Evolutionary conservation across 805 yeast species (phyloP).

Genomic region (Torulaspora microellipsoides): DNA sequence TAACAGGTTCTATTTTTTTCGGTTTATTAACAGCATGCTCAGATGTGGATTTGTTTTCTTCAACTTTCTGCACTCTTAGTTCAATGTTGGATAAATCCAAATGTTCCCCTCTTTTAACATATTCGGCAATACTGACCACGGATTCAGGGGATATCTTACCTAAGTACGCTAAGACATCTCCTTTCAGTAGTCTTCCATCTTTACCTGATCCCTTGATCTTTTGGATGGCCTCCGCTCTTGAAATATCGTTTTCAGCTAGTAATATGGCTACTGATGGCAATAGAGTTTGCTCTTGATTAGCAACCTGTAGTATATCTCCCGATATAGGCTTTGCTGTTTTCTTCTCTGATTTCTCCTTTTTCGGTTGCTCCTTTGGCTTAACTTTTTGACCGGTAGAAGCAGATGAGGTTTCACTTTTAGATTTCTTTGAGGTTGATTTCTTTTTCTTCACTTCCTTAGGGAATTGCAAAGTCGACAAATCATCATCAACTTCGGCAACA

Average conservation of each 20-base stretch:
- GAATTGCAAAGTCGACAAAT: slow-evolving; percentile 54
- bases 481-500: slow-evolving; percentile 85
- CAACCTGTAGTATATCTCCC: slow-evolving; percentile 33
- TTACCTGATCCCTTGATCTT: slow-evolving; percentile 86
- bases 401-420: slow-evolving; percentile 5
- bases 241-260: slow-evolving; percentile 56
- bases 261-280: slow-evolving; percentile 76
- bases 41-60: slow-evolving; percentile 15
- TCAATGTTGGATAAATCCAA: slow-evolving; percentile 71
- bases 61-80: slow-evolving; percentile 20
- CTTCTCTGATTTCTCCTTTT: slow-evolving; percentile 3
- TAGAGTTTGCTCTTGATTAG: slow-evolving; percentile 63
- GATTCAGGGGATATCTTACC: slow-evolving; percentile 64
- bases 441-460: slow-evolving; percentile 41
- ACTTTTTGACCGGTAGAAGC: slow-evolving; percentile 14
- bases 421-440: slow-evolving; percentile 17
- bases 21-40: slow-evolving; percentile 16
- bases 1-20: slow-evolving; percentile 31
- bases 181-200: slow-evolving; percentile 79
- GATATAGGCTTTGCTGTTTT: slow-evolving; percentile 18
- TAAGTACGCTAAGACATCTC: slow-evolving; percentile 81
- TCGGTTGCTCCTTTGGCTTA: slow-evolving; percentile 9
- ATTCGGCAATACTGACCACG: slow-evolving; percentile 50
- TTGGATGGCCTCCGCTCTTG: slow-evolving; percentile 62
- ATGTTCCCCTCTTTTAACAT: slow-evolving; percentile 51